These are phyloP conservation scores for Hordeum pubiflorum DNA, from an alignment of 202 grass and related monocot genomes.

Conservation along the genomic window DNA sequence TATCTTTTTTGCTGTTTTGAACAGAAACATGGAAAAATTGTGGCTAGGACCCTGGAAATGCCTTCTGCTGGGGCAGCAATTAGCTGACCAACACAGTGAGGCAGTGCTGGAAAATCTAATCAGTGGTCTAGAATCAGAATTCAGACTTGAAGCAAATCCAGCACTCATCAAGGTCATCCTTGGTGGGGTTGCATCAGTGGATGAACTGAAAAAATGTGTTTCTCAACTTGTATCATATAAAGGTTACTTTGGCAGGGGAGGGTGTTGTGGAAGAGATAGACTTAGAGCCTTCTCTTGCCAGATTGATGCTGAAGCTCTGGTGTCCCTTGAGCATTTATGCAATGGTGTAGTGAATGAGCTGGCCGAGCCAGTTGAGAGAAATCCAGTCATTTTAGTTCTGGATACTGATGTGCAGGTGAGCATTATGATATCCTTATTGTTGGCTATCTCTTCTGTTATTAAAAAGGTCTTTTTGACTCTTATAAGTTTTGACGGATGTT, in stretches of 20 bases:
- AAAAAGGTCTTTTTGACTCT: neutral
- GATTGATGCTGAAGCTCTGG: conserved; percentile 25
- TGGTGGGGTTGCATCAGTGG: conserved; percentile 41
- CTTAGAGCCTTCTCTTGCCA: conserved; percentile 52
- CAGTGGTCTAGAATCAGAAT: conserved; percentile 33
- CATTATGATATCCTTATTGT: neutral
- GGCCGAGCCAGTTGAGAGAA: conserved; percentile 36
- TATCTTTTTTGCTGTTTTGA: conserved; percentile 31
- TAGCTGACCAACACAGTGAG: conserved; percentile 35
- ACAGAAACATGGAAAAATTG: conserved; percentile 66
- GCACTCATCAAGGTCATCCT: conserved; percentile 56
- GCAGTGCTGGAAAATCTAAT: conserved; percentile 31
- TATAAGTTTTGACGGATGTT: conserved; percentile 1
- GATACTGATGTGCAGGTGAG: conserved; percentile 82
- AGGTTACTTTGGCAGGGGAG: conserved; percentile 77
- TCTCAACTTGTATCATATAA: conserved; percentile 62
- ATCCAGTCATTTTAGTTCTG: conserved; percentile 82
- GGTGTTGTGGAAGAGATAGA: conserved; percentile 59
- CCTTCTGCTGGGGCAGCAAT: conserved; percentile 63
- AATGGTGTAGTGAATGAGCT: conserved; percentile 27
- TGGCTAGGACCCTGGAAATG: conserved; percentile 92
- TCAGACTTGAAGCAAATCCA: conserved; percentile 41
- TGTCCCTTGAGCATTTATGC: conserved; percentile 30
- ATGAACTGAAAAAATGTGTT: conserved; percentile 64
- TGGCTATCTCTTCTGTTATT: neutral